Percentiles rank a stretch among this genome's conserved stretches.
phyloP scores from a whole-genome alignment of 805 yeast genomes.

The Wickerhamomyces silvicola region DNA sequence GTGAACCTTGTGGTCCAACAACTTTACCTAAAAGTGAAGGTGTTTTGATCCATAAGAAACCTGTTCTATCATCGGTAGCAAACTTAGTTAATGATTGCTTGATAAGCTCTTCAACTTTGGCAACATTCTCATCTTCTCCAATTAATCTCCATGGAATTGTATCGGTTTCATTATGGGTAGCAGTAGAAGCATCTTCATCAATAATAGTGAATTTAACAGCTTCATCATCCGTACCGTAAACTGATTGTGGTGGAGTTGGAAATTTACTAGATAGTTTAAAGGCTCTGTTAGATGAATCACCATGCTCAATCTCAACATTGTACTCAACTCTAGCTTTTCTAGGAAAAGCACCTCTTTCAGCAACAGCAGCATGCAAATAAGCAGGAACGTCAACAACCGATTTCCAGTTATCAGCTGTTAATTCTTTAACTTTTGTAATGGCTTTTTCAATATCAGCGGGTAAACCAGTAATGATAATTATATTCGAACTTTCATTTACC shows the following conservation, averaged over 20 bases:
- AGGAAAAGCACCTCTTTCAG: constrained; percentile 61
- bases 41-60: constrained; percentile 56
- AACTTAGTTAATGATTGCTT: constrained; percentile 43
- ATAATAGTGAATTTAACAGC: constrained; percentile 42
- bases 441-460: constrained; percentile 62
- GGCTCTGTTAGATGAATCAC: constrained; percentile 43
- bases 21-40: constrained; percentile 50
- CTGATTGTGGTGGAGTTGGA: constrained; percentile 42
- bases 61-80: constrained; percentile 40
- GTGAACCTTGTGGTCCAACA: constrained; percentile 73
- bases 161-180: constrained; percentile 21
- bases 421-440: constrained; percentile 50
- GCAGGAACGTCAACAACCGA: constrained; percentile 52
- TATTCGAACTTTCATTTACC: constrained; percentile 40
- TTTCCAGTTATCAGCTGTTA: constrained; percentile 54
- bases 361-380: constrained; percentile 48
- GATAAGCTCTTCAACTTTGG: constrained; percentile 46
- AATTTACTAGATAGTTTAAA: constrained; percentile 38
- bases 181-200: constrained; percentile 27
- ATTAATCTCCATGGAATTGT: constrained; percentile 63
- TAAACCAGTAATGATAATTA: constrained; percentile 54
- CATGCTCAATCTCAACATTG: constrained; percentile 55
- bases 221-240: constrained; percentile 34
- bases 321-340: constrained; percentile 46
- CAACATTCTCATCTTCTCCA: constrained; percentile 44